Evolutionary conservation across 495 filamentous ascomycete species (phyloP).

Genomic region (Xylaria venustula): DNA sequence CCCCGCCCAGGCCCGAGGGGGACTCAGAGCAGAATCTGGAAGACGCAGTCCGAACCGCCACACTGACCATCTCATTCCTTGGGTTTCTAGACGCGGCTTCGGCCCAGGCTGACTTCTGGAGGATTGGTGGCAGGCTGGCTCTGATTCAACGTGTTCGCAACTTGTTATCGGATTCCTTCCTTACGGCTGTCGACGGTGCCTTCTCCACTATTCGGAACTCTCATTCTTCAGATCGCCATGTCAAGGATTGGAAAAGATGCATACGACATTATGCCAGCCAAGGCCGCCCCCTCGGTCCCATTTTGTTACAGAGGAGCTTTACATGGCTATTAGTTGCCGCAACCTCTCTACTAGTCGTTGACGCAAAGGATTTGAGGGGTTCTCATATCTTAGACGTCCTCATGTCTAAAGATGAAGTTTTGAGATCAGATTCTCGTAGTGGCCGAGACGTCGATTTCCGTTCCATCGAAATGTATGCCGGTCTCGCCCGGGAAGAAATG

Average conservation of each 20-base stretch:
- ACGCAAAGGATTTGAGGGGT: slow-evolving; percentile 55
- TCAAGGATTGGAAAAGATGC: slow-evolving; percentile 78
- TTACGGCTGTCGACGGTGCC: slow-evolving; percentile 79
- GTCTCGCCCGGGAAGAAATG: slow-evolving; percentile 78
- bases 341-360: slow-evolving; percentile 67
- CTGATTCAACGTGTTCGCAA: slow-evolving; percentile 66
- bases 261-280: slow-evolving; percentile 75
- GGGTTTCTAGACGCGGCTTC: slow-evolving; percentile 85
- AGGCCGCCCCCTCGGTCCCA: slow-evolving; percentile 82
- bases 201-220: slow-evolving; percentile 78
- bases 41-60: slow-evolving; percentile 66
- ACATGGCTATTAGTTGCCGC: slow-evolving; percentile 79
- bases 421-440: slow-evolving; percentile 35
- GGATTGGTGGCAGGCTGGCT: slow-evolving; percentile 62
- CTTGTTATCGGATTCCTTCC: slow-evolving; percentile 77
- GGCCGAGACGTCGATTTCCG: slow-evolving; percentile 48
- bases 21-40: slow-evolving; percentile 55
- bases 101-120: slow-evolving; percentile 76
- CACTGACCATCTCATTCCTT: slow-evolving; percentile 74
- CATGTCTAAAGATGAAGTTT: slow-evolving; percentile 48
- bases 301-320: slow-evolving; percentile 83
- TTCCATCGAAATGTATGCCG: slow-evolving; percentile 68
- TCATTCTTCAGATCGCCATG: slow-evolving; percentile 48
- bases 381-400: slow-evolving; percentile 75
- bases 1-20: slow-evolving; percentile 46